Percentiles rank a stretch among this genome's conserved stretches.
Evolutionary conservation across 495 filamentous ascomycete species (phyloP).

Genomic region (Neurospora sp.): DNA sequence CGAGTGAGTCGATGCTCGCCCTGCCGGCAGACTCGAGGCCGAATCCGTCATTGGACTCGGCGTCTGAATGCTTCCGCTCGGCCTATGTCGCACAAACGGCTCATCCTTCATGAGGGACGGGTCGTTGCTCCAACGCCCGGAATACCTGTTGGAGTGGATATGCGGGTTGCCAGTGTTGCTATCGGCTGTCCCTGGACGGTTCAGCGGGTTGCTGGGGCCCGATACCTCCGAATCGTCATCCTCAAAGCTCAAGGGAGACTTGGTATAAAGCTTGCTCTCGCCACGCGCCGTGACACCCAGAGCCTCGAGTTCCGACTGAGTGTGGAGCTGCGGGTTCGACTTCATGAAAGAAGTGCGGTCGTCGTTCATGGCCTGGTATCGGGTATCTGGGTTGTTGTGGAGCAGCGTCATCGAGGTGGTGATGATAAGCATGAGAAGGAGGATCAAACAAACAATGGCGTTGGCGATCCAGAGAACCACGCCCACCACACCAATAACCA

Average conservation of each 20-base stretch:
- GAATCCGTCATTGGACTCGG: constrained; percentile 16
- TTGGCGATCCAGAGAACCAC: constrained; percentile 91
- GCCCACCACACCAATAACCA: constrained; percentile 89
- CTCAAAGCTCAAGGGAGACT: constrained; percentile 54
- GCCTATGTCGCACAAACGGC: constrained; percentile 6
- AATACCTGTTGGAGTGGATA: constrained; percentile 7
- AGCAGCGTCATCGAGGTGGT: constrained; percentile 73
- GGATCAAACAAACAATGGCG: constrained; percentile 73
- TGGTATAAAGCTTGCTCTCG: constrained; percentile 57
- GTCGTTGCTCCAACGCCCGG: constrained; percentile 6
- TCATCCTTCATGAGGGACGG: not conserved
- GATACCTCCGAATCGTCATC: constrained; percentile 62
- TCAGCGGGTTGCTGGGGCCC: constrained; percentile 26
- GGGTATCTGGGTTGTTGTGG: constrained; percentile 90
- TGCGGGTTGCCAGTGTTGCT: constrained; percentile 1
- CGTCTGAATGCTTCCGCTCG: constrained; percentile 16
- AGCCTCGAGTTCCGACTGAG: constrained; percentile 77
- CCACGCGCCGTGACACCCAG: constrained; percentile 87
- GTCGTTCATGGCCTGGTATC: constrained; percentile 95
- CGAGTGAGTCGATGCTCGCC: constrained; percentile 4
- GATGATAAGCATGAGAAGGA: constrained; percentile 79
- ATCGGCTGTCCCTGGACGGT: constrained; percentile 6
- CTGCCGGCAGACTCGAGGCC: constrained; percentile 4
- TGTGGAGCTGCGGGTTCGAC: constrained; percentile 75
- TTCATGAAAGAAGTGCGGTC: constrained; percentile 98